Percentiles rank a stretch among this genome's conserved stretches.
Conservation (phyloP, 208 protist species). For the Wallacemonas sp. region DNA sequence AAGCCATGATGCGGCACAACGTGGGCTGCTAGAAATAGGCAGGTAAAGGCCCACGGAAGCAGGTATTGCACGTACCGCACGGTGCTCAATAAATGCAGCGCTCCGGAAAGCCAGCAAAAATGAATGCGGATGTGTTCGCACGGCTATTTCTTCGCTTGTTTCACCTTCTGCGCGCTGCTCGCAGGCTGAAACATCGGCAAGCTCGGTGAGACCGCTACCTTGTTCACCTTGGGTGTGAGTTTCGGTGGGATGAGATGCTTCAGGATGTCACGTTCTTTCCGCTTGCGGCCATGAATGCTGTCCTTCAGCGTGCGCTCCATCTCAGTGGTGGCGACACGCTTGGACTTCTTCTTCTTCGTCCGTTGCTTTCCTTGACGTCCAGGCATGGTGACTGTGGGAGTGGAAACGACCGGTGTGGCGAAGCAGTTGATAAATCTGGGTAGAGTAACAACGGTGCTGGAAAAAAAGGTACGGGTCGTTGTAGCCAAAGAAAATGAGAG, state of each 20-base stretch:
- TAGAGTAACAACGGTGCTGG: neutral
- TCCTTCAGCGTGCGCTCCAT: constrained; percentile 89
- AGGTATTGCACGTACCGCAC: too few species aligned
- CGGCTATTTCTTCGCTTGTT: neutral
- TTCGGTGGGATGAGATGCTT: constrained; percentile 75
- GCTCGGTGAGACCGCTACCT: constrained; percentile 39
- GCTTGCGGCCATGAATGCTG: constrained; percentile 83
- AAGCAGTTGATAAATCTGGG: too few species aligned
- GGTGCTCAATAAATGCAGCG: too few species aligned
- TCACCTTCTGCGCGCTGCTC: neutral
- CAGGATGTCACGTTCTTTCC: constrained; percentile 80
- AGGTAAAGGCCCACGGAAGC: too few species aligned
- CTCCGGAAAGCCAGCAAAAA: too few species aligned
- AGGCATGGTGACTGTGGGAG: constrained; percentile 48
- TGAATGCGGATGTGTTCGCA: too few species aligned
- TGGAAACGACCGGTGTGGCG: neutral
- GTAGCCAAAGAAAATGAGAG: too few species aligned
- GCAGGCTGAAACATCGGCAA: constrained; percentile 82
- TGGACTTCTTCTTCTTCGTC: constrained; percentile 88
- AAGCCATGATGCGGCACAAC: too few species aligned
- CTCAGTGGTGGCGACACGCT: constrained; percentile 66
- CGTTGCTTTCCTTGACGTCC: constrained; percentile 87
- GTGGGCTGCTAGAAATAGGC: too few species aligned
- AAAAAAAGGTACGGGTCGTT: neutral
- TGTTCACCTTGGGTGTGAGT: constrained; percentile 57